Conservation (phyloP, 768 basidiomycete genomes). For the Leccinellum rugosiceps region DNA sequence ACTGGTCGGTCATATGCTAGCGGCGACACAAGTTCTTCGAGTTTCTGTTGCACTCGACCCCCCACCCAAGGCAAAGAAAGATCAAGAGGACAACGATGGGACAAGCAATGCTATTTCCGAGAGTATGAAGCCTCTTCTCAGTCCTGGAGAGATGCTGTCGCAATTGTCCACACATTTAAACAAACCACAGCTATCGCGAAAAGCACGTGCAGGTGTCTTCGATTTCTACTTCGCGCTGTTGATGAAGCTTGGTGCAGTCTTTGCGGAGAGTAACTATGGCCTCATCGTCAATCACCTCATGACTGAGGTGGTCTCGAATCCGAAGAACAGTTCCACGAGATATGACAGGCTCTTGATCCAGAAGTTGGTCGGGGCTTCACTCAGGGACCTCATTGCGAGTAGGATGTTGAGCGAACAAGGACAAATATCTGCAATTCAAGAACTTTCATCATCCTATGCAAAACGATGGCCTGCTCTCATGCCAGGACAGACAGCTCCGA, state of each 20-base stretch:
- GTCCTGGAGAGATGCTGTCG: constrained; percentile 76
- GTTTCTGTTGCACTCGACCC: constrained; percentile 43
- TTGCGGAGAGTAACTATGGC: constrained; percentile 81
- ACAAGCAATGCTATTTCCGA: constrained; percentile 46
- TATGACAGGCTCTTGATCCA: constrained; percentile 75
- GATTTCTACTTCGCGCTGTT: constrained; percentile 84
- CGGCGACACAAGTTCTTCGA: constrained; percentile 75
- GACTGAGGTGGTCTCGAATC: constrained; percentile 66
- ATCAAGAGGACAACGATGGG: constrained; percentile 58
- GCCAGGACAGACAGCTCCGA: constrained; percentile 76
- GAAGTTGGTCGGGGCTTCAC: constrained; percentile 68
- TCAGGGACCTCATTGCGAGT: constrained; percentile 84
- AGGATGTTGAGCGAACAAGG: constrained; percentile 91
- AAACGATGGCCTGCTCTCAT: constrained; percentile 93
- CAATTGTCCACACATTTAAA: constrained; percentile 81
- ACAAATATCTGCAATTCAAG: constrained; percentile 88
- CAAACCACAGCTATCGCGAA: constrained; percentile 62
- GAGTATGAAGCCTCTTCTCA: constrained; percentile 64
- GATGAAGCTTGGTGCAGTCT: constrained; percentile 66
- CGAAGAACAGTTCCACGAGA: constrained; percentile 51
- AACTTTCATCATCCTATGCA: constrained; percentile 75
- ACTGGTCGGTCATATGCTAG: constrained; percentile 80
- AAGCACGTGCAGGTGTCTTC: constrained; percentile 79
- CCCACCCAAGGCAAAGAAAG: constrained; percentile 60
- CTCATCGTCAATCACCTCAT: constrained; percentile 77